Evolutionary conservation across 2,329 filamentous ascomycete genomes (phyloP), one percentile per base, ranked within the genome.

Genomic region (Aspergillus terreus): DNA sequence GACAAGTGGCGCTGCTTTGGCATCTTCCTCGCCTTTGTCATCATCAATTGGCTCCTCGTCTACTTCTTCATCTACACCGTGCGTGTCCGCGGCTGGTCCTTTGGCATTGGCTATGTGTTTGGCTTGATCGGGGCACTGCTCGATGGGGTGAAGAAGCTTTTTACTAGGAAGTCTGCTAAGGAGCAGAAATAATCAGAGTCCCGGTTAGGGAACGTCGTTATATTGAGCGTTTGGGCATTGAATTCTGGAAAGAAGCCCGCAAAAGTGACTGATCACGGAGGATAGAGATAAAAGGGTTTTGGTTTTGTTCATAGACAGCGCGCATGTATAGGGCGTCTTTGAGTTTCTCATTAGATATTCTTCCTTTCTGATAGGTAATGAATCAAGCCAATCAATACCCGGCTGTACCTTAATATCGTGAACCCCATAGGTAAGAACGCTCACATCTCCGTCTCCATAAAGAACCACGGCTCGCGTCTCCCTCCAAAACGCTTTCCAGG

Each of bases 51-150:
- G 83, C 72, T 78, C 38, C 68, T 90, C 49, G 85, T 90, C 1
- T 88, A 88, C 66, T 88, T 90, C 71, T 90, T 91, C 64, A 83
- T 90, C 51, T 91, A 86, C 70, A 86, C 82, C 2, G 84, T 89
- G 6, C 78, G 87, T 15, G 81, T 90, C 49, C 79, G 78, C 57
- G 81, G 84, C 6, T 90, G 86, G 85, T 81, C 71, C 19, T 90
- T 90, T 68, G 87, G 86, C 0, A 76, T 90, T 52, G 82, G 82
- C 0, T 72, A 71, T 41, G 23, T 87, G 2, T 85, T 84, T 64
- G 73, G 75, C 2, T 58, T 56, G 2, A 46, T 77, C n/a, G 78
- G 76, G 2, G 75, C 71, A 63, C 43, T 69, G 33, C 58, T 77
- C 40, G 68, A 65, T 14, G 47, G 53, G 27, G 50, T 71, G 1